Percentiles rank a stretch among this genome's conserved stretches.
Conservation (phyloP, 371 early-diverging fungal species). For the Apophysomyces elegans region DNA sequence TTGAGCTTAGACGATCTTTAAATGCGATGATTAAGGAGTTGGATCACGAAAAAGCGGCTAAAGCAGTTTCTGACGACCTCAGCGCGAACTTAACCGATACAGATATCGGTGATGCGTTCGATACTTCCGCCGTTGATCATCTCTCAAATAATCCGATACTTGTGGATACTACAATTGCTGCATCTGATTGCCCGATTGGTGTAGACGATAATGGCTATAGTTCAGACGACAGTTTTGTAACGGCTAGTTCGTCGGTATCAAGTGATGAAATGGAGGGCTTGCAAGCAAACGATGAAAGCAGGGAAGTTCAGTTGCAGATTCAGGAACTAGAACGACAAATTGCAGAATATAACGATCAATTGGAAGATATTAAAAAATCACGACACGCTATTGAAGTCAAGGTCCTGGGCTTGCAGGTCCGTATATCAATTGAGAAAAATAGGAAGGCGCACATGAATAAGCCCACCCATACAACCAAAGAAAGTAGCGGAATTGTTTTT, state of each 20-base stretch:
- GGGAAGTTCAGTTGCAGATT: slow-evolving; percentile 13
- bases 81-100: not conserved
- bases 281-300: too few species aligned
- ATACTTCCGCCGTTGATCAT: slow-evolving; percentile 1
- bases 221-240: slow-evolving; percentile 1
- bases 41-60: slow-evolving; percentile 11
- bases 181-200: not conserved
- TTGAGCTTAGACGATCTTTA: slow-evolving; percentile 15
- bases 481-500: not conserved
- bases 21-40: slow-evolving; percentile 17
- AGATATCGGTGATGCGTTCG: slow-evolving; percentile 15
- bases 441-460: slow-evolving; percentile 9
- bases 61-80: not conserved
- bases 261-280: not conserved
- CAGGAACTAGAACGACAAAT: slow-evolving; percentile 9
- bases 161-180: not conserved
- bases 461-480: not conserved
- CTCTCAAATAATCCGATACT: not conserved
- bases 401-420: slow-evolving; percentile 25
- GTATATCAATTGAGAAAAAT: slow-evolving; percentile 29
- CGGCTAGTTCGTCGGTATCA: slow-evolving; percentile 3
- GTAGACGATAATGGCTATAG: not conserved
- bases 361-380: not conserved
- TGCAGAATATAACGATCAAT: slow-evolving; percentile 3
- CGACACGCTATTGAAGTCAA: slow-evolving; percentile 19